Evolutionary conservation across 768 basidiomycete genomes (phyloP), one percentile per base, ranked within the genome.

Genomic region (Leccinum variicolor): DNA sequence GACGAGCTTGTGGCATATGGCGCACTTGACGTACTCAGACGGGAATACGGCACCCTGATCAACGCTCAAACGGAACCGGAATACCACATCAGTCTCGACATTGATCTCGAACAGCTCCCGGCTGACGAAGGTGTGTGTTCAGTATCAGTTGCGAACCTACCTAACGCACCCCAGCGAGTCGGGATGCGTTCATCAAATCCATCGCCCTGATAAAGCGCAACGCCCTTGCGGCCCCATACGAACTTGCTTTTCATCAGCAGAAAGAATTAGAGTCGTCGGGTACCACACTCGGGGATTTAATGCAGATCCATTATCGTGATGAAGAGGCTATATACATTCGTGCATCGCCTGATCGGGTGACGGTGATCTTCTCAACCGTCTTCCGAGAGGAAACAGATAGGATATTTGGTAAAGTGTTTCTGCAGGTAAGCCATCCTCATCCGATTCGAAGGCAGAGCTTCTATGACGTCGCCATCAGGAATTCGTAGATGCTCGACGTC

Each of bases 341-440:
- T 68, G 93, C 97, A 3, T 86, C 91, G 43, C 83, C 85, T 48
- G 97, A 99, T 79, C 90, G 97, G 60, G 96, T 99, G 52, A 98
- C 97, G 1, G 92, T 98, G 57, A 91, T 98, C 68, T 98, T 99
- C 76, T 94, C 92, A 4, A 99, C 97, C 19, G 82, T 97, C 51
- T 99, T 99, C 78, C 82, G 88, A 63, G 97, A 98, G 67, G 97
- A 99, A 73, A 97, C 96, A 1, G 97, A 99, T 73, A 84, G 94
- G 54, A 92, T 98, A 51, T 93, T 93, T 71, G 97, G 97, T 14
- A 95, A 94, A 72, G 89, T 98, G n/a, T 99, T 99, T 79, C 75
- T 99, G 53, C 97, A 98, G 82, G 94, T 93, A 61, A 61, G 75
- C 62, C n/a, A 23, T 13, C 26, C 6, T 50, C 5, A 41, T 47